phyloP scores from a whole-genome alignment of 108 stramenopile genomes.

The Discostella stelligeroides region DNA sequence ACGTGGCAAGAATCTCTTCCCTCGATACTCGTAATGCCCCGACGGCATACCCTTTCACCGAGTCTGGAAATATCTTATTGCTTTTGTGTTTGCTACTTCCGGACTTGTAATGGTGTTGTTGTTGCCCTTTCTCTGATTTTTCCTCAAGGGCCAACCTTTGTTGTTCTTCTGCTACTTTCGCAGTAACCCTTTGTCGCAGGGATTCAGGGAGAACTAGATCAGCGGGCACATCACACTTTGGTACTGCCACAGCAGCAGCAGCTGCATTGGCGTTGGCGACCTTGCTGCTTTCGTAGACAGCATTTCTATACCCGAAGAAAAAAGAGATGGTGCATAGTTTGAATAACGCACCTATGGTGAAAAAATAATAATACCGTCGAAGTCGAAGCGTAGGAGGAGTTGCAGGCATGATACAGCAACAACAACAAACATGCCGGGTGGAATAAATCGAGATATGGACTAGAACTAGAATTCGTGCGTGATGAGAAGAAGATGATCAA shows the following conservation, averaged over 20 bases:
- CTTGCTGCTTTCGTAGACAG: constrained; percentile 9
- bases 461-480: no score
- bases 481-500: no score
- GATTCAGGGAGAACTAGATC: background rate
- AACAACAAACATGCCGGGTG: no score
- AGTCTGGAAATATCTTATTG: constrained; percentile 18
- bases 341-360: constrained; percentile 4
- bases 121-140: background rate
- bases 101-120: background rate
- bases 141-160: background rate
- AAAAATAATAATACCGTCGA: background rate
- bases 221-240: background rate
- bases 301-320: constrained; percentile 18
- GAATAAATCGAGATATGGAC: no score
- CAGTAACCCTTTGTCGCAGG: background rate
- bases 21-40: constrained; percentile 26
- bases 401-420: no score
- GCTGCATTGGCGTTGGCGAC: background rate
- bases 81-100: background rate
- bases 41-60: constrained; percentile 12
- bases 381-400: no score
- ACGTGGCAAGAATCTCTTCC: constrained; percentile 24
- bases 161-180: background rate
- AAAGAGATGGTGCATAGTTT: constrained; percentile 18
- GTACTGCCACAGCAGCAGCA: background rate